These are phyloP conservation scores for Claviceps digitariae DNA, from an alignment of 2,329 filamentous ascomycete species.

Conservation along the genomic window DNA sequence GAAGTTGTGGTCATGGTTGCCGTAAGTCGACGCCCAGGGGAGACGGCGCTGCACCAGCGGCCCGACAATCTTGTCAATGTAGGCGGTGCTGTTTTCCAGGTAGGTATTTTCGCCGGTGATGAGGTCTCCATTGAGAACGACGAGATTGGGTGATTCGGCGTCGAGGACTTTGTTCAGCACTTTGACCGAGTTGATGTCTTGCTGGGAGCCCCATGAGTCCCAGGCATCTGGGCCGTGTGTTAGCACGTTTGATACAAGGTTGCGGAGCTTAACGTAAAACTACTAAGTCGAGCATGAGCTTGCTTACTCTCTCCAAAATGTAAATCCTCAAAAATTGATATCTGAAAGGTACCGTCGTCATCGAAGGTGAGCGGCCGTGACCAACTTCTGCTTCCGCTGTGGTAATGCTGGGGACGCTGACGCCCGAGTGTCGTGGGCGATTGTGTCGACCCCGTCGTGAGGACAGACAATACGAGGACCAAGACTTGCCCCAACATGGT, in stretches of 20 bases:
- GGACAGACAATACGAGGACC: not conserved
- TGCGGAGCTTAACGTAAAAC: too few species aligned
- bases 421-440: not conserved
- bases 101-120: slow-evolving; percentile 54
- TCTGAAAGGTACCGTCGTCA: slow-evolving; percentile 32
- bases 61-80: slow-evolving; percentile 44
- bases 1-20: slow-evolving; percentile 53
- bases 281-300: not conserved
- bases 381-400: not conserved
- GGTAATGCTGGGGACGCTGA: not conserved
- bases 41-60: slow-evolving; percentile 42
- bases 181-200: slow-evolving; percentile 41
- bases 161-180: slow-evolving; percentile 47
- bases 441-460: not conserved
- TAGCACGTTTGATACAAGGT: not conserved
- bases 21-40: slow-evolving; percentile 55
- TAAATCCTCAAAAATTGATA: slow-evolving; percentile 53
- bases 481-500: not conserved
- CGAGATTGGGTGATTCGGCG: slow-evolving; percentile 42
- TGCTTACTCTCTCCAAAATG: slow-evolving; percentile 54
- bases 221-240: slow-evolving; percentile 23
- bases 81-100: slow-evolving; percentile 37
- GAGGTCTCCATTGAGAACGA: slow-evolving; percentile 58
- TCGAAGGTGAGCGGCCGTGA: slow-evolving; percentile 19
- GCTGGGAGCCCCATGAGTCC: slow-evolving; percentile 30